Conservation (phyloP, 768 basidiomycete species). For the Chalciporus chontae region DNA sequence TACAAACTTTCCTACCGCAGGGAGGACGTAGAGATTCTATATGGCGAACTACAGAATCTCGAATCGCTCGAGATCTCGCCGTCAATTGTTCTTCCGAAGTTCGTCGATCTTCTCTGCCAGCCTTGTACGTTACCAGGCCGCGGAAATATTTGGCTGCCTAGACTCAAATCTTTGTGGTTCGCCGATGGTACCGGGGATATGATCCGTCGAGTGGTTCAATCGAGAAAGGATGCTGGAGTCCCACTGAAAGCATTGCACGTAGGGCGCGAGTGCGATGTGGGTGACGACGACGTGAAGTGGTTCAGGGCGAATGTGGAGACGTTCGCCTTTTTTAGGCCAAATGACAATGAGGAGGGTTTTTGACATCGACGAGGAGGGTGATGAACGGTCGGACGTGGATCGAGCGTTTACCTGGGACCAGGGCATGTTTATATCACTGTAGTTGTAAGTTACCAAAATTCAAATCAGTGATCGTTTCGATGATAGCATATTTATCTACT, state of each 20-base stretch:
- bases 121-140: constrained; percentile 1
- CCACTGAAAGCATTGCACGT: constrained; percentile 47
- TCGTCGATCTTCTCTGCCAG: constrained; percentile 21
- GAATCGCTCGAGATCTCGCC: constrained; percentile 39
- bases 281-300: constrained; percentile 46
- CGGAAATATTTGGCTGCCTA: constrained; percentile 40
- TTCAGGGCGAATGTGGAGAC: constrained; percentile 45
- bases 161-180: constrained; percentile 46
- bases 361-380: too few relatives aligned
- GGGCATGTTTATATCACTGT: background rate
- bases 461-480: too few relatives aligned
- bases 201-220: constrained; percentile 45
- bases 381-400: too few relatives aligned
- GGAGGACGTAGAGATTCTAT: constrained; percentile 35
- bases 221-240: constrained; percentile 38
- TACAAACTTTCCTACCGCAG: constrained; percentile 43
- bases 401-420: too few relatives aligned
- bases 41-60: constrained; percentile 47
- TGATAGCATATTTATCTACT: too few relatives aligned
- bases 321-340: constrained; percentile 49
- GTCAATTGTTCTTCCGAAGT: constrained; percentile 24
- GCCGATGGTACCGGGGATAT: constrained; percentile 36
- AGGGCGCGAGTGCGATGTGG: constrained; percentile 43
- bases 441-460: background rate
- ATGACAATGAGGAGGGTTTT: too few relatives aligned